Evolutionary conservation across 2,329 filamentous ascomycete species (phyloP).

Genomic region (Colletotrichum plurivorum): DNA sequence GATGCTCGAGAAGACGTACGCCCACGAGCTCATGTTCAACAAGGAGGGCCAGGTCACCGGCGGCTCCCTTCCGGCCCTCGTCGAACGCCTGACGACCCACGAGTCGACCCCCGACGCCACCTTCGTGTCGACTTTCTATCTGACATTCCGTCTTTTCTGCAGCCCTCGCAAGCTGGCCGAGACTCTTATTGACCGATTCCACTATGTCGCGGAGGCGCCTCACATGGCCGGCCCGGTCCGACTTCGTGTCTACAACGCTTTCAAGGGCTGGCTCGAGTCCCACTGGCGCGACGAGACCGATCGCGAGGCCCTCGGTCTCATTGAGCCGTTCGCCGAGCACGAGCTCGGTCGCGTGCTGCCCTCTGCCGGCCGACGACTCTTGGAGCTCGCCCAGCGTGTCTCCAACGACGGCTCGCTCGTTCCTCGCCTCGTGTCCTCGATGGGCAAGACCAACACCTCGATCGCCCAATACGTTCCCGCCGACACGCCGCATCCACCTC

Average conservation of each 20-base stretch:
- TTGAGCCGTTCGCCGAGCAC: constrained; percentile 83
- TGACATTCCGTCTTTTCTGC: constrained; percentile 95
- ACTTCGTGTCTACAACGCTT: constrained; percentile 92
- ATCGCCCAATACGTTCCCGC: constrained; percentile 78
- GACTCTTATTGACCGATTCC: constrained; percentile 89
- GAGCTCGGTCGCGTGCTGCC: constrained; percentile 79
- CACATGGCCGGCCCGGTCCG: constrained; percentile 84
- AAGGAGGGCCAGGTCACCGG: constrained; percentile 96
- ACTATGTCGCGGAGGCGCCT: constrained; percentile 87
- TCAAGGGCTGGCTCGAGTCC: constrained; percentile 97
- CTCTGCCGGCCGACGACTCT: constrained; percentile 82
- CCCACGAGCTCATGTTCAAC: constrained; percentile 92
- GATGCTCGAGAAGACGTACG: constrained; percentile 91
- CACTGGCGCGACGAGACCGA: constrained; percentile 93
- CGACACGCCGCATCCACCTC: constrained; percentile 79
- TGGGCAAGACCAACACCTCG: constrained; percentile 88
- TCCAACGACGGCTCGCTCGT: constrained; percentile 81
- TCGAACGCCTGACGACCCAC: constrained; percentile 95
- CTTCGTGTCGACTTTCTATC: constrained; percentile 95
- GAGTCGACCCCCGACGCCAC: constrained; percentile 92
- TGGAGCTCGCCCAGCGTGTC: constrained; percentile 85
- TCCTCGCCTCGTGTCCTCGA: constrained; percentile 85
- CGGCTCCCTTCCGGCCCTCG: constrained; percentile 88
- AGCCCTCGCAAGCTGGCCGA: constrained; percentile 84
- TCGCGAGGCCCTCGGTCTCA: constrained; percentile 79